phyloP scores from a whole-genome alignment of 257 asterid genomes.

The Galeopsis tetrahit region DNA sequence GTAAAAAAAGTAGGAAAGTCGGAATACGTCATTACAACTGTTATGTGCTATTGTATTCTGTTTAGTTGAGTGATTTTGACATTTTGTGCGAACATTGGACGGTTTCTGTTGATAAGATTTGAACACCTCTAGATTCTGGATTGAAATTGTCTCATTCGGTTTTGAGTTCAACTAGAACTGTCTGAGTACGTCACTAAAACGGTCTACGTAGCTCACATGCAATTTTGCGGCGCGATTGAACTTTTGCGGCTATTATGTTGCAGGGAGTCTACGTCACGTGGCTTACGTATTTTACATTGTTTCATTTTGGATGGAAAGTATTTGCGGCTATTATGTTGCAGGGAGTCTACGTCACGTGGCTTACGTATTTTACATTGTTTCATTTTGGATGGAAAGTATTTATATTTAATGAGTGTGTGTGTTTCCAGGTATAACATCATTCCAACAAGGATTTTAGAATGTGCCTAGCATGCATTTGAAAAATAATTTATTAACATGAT shows the following conservation, averaged over 20 bases:
- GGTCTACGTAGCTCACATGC: background rate
- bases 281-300: background rate
- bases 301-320: background rate
- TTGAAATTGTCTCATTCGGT: background rate
- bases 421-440: conserved; percentile 7
- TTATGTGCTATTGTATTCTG: conserved; percentile 1
- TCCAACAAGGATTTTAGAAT: background rate
- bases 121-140: background rate
- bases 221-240: conserved; percentile 20
- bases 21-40: background rate
- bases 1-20: conserved; percentile 20
- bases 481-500: conserved; percentile 2
- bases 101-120: conserved; percentile 2
- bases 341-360: conserved; percentile 15
- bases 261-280: conserved; percentile 13
- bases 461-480: background rate
- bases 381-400: conserved; percentile 1
- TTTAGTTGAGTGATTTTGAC: background rate
- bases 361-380: background rate
- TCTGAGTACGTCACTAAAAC: background rate
- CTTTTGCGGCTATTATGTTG: conserved; percentile 10
- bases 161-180: conserved; percentile 19
- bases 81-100: conserved; percentile 15
- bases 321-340: background rate
- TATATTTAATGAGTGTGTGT: background rate